Conservation (phyloP, 345 rosid genomes). For the Salix dunnii region DNA sequence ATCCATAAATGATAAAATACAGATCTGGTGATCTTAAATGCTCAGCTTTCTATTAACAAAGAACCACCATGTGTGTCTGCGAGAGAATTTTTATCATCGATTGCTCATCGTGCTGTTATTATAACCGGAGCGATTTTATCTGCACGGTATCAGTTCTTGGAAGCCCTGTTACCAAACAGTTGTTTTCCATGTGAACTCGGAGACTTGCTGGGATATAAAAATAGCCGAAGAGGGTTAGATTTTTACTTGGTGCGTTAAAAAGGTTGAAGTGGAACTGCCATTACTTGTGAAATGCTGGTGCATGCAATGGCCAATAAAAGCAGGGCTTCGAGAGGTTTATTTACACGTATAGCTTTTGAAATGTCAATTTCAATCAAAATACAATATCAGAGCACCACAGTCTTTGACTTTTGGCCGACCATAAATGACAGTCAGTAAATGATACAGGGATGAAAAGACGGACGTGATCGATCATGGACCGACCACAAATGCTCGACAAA, state of each 20-base stretch:
- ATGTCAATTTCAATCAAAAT: neutral
- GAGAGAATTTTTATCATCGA: too few relatives aligned
- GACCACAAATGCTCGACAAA: neutral
- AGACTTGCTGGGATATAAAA: neutral
- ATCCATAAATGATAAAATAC: too few relatives aligned
- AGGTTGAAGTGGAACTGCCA: neutral
- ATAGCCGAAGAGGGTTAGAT: neutral
- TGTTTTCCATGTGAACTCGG: neutral
- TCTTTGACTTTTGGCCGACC: neutral
- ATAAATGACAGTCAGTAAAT: neutral
- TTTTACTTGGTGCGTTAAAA: neutral
- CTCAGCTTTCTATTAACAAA: too few relatives aligned
- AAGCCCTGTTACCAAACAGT: neutral
- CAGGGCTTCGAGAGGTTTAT: too few relatives aligned
- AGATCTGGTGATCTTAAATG: too few relatives aligned
- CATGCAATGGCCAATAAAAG: neutral
- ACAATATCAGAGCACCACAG: neutral
- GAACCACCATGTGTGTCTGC: too few relatives aligned
- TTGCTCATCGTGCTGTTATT: too few relatives aligned
- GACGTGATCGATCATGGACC: neutral
- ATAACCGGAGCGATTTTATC: too few relatives aligned
- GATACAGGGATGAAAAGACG: neutral
- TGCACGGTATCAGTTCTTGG: neutral
- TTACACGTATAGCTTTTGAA: neutral
- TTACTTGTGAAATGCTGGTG: too few relatives aligned